Base-by-base conservation (phyloP, 2,329 filamentous ascomycete species). In the Fusarium oligoseptatum region DNA sequence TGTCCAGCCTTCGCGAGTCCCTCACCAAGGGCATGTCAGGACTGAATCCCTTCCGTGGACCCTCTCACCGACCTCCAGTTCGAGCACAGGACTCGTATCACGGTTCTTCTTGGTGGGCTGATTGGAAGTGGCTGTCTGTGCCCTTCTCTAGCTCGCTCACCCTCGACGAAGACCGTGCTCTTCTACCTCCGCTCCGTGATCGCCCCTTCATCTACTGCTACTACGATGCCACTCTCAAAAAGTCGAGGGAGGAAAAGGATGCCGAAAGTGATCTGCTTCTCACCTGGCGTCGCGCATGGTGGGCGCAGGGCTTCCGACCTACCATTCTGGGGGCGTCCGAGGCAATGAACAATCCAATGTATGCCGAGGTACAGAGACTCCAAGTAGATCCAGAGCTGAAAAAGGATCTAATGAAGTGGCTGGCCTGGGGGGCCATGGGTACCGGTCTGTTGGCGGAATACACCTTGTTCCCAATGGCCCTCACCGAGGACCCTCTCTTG, bases 271-370 rank as follows among this genome's bases (percentile, higher is more conserved):
- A 92, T 68, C 85, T 98, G 68, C 87, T 98, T 58, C 85, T 97
- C 67, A 93, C 94, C 63, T 98, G 97, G 97, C 90, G 95, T 70
- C 90, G 95, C 55, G 95, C 96, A 3, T 98, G 96, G 95, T 98
- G 95, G 94, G 95, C 95, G 0, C 92, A 97, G 78, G 97, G 96
- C 12, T 98, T 98, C 84, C 91, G 88, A 72, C 96, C 97, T 0
- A 88, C 97, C 9, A 93, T 98, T 45, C 84, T 98, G 66, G 92
- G 93, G 60, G 89, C 91, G 17, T 91, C 89, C 1, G 96, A 98
- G 81, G 95, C 95, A 20, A 93, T 92, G 87, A 92, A 91, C 79
- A 97, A 98, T 80, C 94, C 94, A 1, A 84, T 94, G 22, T 98
- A 96, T 81, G 87, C 91, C 74, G 87, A 92, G 63, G 85, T 97